Evolutionary conservation across 228 moss, liverwort and hornwort species (phyloP).

Genomic region (Sphagnum magellanicum): DNA sequence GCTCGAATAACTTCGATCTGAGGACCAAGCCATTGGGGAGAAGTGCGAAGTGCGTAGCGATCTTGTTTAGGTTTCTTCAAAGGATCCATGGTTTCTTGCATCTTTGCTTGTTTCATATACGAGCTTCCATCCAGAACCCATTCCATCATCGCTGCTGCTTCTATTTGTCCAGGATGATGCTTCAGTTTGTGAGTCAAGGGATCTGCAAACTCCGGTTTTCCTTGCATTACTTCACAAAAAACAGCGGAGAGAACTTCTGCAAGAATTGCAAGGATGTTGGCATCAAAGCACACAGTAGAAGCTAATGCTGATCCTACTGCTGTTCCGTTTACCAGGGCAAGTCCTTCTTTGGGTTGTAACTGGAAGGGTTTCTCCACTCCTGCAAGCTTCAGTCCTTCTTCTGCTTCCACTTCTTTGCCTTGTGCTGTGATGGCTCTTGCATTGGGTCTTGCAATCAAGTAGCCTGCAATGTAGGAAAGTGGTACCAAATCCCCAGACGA

Average conservation of each 20-base stretch:
- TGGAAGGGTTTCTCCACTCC: constrained; percentile 14
- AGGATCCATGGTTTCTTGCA: constrained; percentile 19
- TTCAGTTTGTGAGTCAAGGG: constrained; percentile 25
- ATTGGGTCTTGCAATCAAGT: constrained; percentile 19
- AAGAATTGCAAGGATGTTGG: constrained; percentile 9
- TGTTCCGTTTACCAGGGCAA: background rate
- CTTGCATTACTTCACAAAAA: constrained; percentile 22
- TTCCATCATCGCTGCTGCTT: constrained; percentile 26
- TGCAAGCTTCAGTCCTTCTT: constrained; percentile 16
- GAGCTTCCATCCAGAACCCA: constrained; percentile 24
- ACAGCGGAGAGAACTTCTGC: constrained; percentile 16
- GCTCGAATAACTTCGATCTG: background rate
- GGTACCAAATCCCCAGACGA: constrained; percentile 26
- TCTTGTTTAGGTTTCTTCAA: constrained; percentile 30
- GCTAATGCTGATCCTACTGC: constrained; percentile 21
- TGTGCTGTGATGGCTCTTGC: constrained; percentile 8
- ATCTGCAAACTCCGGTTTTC: constrained; percentile 23
- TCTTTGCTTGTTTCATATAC: constrained; percentile 22
- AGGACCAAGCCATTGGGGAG: constrained; percentile 3
- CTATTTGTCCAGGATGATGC: constrained; percentile 29
- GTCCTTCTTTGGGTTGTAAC: background rate
- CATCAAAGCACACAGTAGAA: constrained; percentile 26
- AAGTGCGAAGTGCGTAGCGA: constrained; percentile 18
- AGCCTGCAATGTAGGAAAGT: constrained; percentile 19
- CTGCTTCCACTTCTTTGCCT: constrained; percentile 7